Percentiles rank a stretch among this genome's conserved stretches.
These are phyloP conservation scores for Tetrahymena malaccensis DNA, from an alignment of 73 alveolate species.

Conservation along the genomic window DNA sequence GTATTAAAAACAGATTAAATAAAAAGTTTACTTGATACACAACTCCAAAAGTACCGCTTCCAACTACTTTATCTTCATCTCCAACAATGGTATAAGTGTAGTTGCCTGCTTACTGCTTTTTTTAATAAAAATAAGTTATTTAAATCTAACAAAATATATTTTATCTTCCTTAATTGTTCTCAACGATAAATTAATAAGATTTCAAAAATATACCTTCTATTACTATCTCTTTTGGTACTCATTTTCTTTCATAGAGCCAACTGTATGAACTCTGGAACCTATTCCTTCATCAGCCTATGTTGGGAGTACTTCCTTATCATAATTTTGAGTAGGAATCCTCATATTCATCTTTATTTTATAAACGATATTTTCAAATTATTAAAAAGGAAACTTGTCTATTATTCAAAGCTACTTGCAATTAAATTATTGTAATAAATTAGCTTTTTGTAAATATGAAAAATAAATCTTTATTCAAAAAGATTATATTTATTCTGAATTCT, in stretches of 20 bases:
- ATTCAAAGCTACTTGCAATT: neutral
- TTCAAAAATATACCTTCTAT: neutral
- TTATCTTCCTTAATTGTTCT: neutral
- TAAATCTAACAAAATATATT: neutral
- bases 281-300: neutral
- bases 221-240: neutral
- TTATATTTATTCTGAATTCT: neutral
- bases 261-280: neutral
- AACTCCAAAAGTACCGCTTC: slow-evolving; percentile 41
- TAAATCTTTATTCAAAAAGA: no score
- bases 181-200: neutral
- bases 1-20: neutral
- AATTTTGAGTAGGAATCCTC: neutral
- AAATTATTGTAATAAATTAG: neutral
- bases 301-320: neutral
- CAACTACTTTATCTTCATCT: slow-evolving; percentile 23
- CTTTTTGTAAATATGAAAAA: neutral
- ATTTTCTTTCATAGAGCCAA: neutral
- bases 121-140: neutral
- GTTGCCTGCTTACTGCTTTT: neutral
- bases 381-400: neutral
- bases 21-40: slow-evolving; percentile 18
- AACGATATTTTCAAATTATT: neutral
- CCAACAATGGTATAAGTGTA: neutral
- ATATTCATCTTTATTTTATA: neutral